These are phyloP conservation scores for Auricularia sp. DNA, from an alignment of 768 basidiomycete species.

Conservation along the genomic window DNA sequence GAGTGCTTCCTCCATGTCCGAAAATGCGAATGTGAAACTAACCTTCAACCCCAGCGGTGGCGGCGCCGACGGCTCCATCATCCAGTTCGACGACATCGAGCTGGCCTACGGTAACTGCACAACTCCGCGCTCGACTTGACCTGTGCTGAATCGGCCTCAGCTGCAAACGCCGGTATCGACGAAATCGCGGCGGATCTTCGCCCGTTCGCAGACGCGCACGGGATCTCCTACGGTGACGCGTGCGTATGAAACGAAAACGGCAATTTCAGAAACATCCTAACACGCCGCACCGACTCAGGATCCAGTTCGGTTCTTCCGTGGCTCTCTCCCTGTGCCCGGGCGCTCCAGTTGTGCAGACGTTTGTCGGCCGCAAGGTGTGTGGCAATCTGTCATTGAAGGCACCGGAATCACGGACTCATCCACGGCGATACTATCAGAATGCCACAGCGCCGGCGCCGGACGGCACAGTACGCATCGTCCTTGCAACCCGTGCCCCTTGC, in stretches of 20 bases:
- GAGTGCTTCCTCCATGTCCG: too few species aligned
- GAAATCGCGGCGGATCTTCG: constrained; percentile 15
- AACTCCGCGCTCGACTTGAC: too few species aligned
- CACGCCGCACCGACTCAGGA: not conserved
- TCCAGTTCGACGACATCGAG: constrained; percentile 16
- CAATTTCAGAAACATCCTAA: not conserved
- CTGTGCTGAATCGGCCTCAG: constrained; percentile 8
- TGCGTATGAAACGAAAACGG: not conserved
- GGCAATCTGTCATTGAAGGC: too few species aligned
- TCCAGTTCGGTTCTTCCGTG: constrained; percentile 17
- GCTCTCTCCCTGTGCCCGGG: constrained; percentile 17
- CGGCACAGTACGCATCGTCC: constrained; percentile 1
- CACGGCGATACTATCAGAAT: constrained; percentile 10
- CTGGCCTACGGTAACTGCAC: not conserved
- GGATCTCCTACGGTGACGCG: constrained; percentile 16
- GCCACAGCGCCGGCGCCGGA: constrained; percentile 11
- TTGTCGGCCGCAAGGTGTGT: constrained; percentile 9
- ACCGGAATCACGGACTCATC: constrained; percentile 9
- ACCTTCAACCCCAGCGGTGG: constrained; percentile 9
- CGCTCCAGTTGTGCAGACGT: constrained; percentile 17
- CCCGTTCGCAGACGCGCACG: constrained; percentile 14
- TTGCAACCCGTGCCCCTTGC: too few species aligned
- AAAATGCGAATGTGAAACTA: not conserved
- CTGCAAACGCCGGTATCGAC: constrained; percentile 18
- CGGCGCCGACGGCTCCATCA: constrained; percentile 20